Evolutionary conservation across 2,329 filamentous ascomycete species (phyloP).

Genomic region (Pseudogymnoascus sp.): DNA sequence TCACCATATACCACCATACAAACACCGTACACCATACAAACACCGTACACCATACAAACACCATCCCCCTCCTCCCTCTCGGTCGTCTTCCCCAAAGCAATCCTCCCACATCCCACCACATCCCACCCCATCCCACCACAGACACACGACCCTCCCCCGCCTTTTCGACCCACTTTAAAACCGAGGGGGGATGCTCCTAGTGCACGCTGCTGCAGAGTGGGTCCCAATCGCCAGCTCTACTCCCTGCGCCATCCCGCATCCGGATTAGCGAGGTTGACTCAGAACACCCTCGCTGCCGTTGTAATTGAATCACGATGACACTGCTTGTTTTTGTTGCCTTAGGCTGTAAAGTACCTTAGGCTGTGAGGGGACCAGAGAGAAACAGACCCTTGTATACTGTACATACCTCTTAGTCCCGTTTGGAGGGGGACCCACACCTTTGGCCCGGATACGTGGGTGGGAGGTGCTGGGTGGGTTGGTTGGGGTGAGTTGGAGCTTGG

Average conservation of each 20-base stretch:
- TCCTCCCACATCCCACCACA: no score
- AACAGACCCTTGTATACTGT: neutral
- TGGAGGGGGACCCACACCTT: neutral
- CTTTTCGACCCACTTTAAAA: neutral
- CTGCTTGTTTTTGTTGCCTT: neutral
- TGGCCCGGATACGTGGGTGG: constrained; percentile 1
- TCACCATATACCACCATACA: neutral
- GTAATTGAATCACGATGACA: constrained; percentile 2
- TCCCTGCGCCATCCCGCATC: neutral
- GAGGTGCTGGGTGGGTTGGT: neutral
- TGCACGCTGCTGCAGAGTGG: neutral
- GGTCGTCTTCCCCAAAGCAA: neutral
- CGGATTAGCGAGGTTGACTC: neutral
- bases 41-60: neutral
- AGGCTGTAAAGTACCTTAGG: neutral
- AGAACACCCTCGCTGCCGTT: neutral
- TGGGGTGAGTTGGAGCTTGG: neutral
- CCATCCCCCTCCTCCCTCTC: neutral
- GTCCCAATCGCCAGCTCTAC: constrained; percentile 1
- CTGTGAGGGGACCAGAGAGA: no score
- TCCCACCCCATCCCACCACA: neutral
- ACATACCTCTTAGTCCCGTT: neutral
- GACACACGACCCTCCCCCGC: constrained; percentile 4
- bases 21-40: neutral
- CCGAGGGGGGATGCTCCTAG: neutral